Base-by-base conservation (phyloP, 2,329 filamentous ascomycete species). In the Neopestalotiopsis sp. region DNA sequence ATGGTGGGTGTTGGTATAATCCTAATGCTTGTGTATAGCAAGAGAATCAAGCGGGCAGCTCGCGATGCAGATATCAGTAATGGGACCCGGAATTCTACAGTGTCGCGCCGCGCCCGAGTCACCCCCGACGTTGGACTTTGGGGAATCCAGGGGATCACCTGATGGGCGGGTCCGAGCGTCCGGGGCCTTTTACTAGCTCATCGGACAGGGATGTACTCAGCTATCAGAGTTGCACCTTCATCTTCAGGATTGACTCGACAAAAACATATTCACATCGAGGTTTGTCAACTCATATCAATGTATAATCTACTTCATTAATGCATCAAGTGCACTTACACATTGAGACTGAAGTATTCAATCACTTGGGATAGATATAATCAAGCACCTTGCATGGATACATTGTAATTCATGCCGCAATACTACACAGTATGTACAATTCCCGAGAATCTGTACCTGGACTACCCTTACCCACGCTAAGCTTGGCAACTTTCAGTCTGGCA, bases 121-220 rank as follows among this genome's bases (percentile, higher is more conserved):
- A 42, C 59, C 59, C 32, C 30, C 34, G 59, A 62, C 24, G 59
- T 62, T 40, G 34, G 34, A 38, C 59, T n/a, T 38, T 32, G 57
- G 57, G 57, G 30, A 52, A 52, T 52, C 45, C 57, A 30, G 30
- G 57, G 42, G 58, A 67, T 63, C 24, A 52, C 59, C 49, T 57
- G 49, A 66, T 58, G 38, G 38, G 40, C 28, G n/a, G 42, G 66
- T 67, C 66, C 66, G 60, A 67, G 66, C 59, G 59, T 58, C 30
- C 57, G 30, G 24, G 57, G 12, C 28, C 30, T 24, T 59, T 59
- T 9, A 59, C n/a, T 59, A 56, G 49, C 57, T 59, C 20, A n/a
- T 20, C 17, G n/a, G 45, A 52, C 45, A 52, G 45, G n/a, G 45
- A 20, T 52, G 6, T 17, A 10, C 9, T 52, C 34, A 10, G 45